Conservation (phyloP, 139 green algal genomes). For the Desmodesmus armatus region DNA sequence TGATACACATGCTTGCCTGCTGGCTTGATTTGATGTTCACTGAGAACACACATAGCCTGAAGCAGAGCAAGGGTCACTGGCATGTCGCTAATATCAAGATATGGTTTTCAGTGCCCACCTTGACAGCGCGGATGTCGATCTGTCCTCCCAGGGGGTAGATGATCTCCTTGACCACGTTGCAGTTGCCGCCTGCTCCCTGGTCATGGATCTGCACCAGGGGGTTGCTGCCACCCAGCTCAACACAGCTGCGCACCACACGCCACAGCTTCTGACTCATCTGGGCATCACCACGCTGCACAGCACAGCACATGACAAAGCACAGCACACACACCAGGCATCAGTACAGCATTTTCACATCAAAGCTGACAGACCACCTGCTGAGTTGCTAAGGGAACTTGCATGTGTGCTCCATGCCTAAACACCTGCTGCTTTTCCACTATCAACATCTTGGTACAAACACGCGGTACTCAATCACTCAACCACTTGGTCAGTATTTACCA, state of each 20-base stretch:
- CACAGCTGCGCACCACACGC: slow-evolving; percentile 96
- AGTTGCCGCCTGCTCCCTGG: slow-evolving; percentile 98
- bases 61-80: too few relatives aligned
- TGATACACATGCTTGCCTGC: too few relatives aligned
- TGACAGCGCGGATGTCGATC: slow-evolving; percentile 94
- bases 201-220: slow-evolving; percentile 95
- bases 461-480: too few relatives aligned
- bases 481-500: not conserved
- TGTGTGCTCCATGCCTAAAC: too few relatives aligned
- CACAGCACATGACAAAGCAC: not conserved
- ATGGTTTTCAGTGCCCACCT: slow-evolving; percentile 36
- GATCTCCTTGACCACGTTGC: slow-evolving; percentile 99
- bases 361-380: too few relatives aligned
- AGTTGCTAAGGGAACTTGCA: too few relatives aligned
- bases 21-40: too few relatives aligned
- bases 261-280: slow-evolving; percentile 99
- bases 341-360: too few relatives aligned
- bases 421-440: not conserved
- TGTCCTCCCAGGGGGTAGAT: slow-evolving; percentile 97
- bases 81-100: too few relatives aligned
- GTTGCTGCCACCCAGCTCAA: slow-evolving; percentile 95
- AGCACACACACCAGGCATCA: too few relatives aligned
- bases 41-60: too few relatives aligned
- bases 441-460: not conserved
- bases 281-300: slow-evolving; percentile 93